Evolutionary conservation across 352 stramenopile species (phyloP).

Genomic region (Pythium graminicola): DNA sequence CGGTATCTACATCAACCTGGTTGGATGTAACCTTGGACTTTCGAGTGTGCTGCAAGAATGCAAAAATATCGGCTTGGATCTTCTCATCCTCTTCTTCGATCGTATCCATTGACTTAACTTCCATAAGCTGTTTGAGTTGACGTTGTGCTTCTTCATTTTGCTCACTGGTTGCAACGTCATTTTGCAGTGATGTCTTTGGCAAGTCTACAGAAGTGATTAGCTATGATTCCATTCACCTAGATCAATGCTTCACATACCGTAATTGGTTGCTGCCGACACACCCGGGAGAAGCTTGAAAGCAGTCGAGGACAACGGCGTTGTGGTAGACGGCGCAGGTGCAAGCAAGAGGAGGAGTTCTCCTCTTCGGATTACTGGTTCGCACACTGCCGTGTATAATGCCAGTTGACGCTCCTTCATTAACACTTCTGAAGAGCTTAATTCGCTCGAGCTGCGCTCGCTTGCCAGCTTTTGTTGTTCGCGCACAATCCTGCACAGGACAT

Average conservation of each 20-base stretch:
- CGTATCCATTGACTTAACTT: constrained; percentile 60
- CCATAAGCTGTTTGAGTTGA: constrained; percentile 65
- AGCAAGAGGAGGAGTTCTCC: constrained; percentile 62
- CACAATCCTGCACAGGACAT: constrained; percentile 55
- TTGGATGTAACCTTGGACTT: constrained; percentile 7
- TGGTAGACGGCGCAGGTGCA: constrained; percentile 29
- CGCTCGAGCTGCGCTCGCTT: constrained; percentile 14
- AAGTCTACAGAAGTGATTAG: constrained; percentile 6
- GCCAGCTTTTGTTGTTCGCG: constrained; percentile 83
- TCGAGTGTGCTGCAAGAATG: constrained; percentile 50
- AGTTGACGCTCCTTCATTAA: constrained; percentile 59
- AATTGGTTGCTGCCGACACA: constrained; percentile 45
- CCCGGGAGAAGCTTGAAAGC: constrained; percentile 69
- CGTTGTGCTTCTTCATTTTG: constrained; percentile 35
- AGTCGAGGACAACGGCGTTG: not conserved
- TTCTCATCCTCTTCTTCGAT: constrained; percentile 84
- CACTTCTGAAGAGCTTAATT: not conserved
- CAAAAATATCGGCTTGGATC: constrained; percentile 76
- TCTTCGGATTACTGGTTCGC: constrained; percentile 65
- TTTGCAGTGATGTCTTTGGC: not conserved
- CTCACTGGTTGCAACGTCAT: constrained; percentile 7
- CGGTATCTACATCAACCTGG: not conserved
- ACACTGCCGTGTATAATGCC: constrained; percentile 69
- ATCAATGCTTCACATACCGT: constrained; percentile 29
- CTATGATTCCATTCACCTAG: not conserved